Evolutionary conservation across 2,329 filamentous ascomycete species (phyloP).

Genomic region (Uncinocarpus reesii): DNA sequence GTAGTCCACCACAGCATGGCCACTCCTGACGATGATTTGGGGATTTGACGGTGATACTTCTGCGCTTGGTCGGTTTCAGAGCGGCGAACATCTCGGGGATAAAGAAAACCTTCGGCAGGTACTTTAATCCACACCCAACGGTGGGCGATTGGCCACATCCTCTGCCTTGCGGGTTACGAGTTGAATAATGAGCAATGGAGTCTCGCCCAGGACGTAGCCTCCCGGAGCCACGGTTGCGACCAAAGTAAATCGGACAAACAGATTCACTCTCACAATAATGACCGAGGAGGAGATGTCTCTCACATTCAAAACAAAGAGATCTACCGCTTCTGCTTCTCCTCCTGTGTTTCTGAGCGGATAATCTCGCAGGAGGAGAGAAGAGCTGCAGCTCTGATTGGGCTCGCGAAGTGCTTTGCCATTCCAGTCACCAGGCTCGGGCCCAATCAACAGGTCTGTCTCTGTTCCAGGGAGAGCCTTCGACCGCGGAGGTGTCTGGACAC

Average conservation of each 20-base stretch:
- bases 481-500: no score
- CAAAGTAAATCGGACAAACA: not conserved
- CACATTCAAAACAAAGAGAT: slow-evolving; percentile 4
- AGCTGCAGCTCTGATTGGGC: not conserved
- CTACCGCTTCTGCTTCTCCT: not conserved
- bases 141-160: not conserved
- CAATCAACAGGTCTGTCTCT: no score
- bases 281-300: not conserved
- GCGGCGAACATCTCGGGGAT: not conserved
- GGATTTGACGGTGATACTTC: not conserved
- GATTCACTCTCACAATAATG: not conserved
- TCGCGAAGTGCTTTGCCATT: not conserved
- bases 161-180: not conserved
- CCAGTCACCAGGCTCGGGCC: not conserved
- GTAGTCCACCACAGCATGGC: no score
- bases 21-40: no score
- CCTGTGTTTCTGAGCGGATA: not conserved
- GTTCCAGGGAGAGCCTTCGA: no score
- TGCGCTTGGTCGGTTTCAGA: not conserved
- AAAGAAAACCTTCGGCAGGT: not conserved
- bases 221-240: not conserved
- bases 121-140: no score
- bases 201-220: not conserved
- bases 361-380: slow-evolving; percentile 5
- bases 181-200: not conserved